These are phyloP conservation scores for Binderoboletus segoi DNA, from an alignment of 1,284 basidiomycete genomes.

Conservation along the genomic window DNA sequence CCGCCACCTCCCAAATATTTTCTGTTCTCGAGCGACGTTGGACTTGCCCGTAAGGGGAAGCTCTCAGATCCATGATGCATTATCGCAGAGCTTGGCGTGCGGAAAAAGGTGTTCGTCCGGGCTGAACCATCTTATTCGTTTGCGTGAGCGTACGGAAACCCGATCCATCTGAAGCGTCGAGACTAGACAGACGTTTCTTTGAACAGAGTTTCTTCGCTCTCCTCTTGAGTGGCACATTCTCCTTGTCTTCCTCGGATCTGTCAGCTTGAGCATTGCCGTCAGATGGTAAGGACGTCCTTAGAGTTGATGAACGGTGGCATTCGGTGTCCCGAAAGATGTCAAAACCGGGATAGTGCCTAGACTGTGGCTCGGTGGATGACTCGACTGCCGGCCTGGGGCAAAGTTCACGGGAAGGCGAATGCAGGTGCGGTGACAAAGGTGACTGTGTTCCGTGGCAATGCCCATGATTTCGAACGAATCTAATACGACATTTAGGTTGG, in stretches of 20 bases:
- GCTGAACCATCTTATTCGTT: slow-evolving; percentile 10
- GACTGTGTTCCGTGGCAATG: slow-evolving; percentile 12
- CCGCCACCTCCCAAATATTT: not conserved
- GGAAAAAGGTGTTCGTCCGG: slow-evolving; percentile 19
- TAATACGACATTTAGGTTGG: slow-evolving; percentile 6
- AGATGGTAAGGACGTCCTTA: slow-evolving; percentile 5
- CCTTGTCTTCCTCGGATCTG: slow-evolving; percentile 48
- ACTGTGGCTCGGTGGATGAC: slow-evolving; percentile 52
- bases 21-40: not conserved
- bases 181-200: slow-evolving; percentile 25
- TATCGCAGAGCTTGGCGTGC: slow-evolving; percentile 25
- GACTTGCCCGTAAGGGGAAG: not conserved
- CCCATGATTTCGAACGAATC: slow-evolving; percentile 13
- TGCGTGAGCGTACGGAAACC: slow-evolving; percentile 8
- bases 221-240: slow-evolving; percentile 52
- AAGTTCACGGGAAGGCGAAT: slow-evolving; percentile 27
- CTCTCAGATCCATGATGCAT: not conserved
- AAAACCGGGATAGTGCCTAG: slow-evolving; percentile 76
- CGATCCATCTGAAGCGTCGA: slow-evolving; percentile 24
- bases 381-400: slow-evolving; percentile 39
- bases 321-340: slow-evolving; percentile 58
- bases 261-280: slow-evolving; percentile 23
- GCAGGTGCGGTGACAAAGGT: slow-evolving; percentile 20
- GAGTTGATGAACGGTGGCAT: slow-evolving; percentile 27
- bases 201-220: slow-evolving; percentile 42